Percentiles rank a stretch among this genome's conserved stretches.
Evolutionary conservation across 345 rosid genomes (phyloP).

Genomic region (Eucalyptus globulus): DNA sequence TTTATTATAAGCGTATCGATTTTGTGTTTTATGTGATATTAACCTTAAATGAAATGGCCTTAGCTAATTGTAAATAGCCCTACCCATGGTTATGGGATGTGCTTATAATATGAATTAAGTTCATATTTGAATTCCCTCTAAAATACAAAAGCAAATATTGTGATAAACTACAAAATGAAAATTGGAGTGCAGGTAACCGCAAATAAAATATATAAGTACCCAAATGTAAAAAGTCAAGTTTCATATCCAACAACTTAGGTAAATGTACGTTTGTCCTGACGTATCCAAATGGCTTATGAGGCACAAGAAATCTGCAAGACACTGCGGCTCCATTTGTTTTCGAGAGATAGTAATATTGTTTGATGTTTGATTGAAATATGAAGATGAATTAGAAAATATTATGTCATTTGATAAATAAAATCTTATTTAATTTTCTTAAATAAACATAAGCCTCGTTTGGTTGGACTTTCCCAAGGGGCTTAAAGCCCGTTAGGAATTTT

Average conservation of each 20-base stretch:
- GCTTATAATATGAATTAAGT: not conserved
- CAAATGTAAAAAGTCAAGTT: not conserved
- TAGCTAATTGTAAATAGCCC: not conserved
- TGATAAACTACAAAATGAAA: not conserved
- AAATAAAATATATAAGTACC: rapidly evolving
- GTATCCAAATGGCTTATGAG: not conserved
- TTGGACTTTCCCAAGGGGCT: too few relatives aligned
- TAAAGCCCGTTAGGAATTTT: too few relatives aligned
- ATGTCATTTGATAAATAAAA: too few relatives aligned
- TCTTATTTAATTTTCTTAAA: too few relatives aligned
- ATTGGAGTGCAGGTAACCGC: not conserved
- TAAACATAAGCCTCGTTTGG: too few relatives aligned
- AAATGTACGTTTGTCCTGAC: rapidly evolving
- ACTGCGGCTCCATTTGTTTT: too few relatives aligned
- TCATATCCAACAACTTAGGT: not conserved
- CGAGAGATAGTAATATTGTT: too few relatives aligned
- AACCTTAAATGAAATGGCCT: not conserved
- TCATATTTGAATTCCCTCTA: not conserved
- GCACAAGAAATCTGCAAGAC: too few relatives aligned
- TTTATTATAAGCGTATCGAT: too few relatives aligned
- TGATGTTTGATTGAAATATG: rapidly evolving
- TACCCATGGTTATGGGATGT: not conserved
- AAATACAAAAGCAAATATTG: not conserved
- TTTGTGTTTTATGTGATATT: rapidly evolving
- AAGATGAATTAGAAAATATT: too few relatives aligned